A percentile compares a stretch with the other conserved stretches of the same genome.
Evolutionary conservation across 495 filamentous ascomycete genomes (phyloP).

Genomic region (Podospora conica): DNA sequence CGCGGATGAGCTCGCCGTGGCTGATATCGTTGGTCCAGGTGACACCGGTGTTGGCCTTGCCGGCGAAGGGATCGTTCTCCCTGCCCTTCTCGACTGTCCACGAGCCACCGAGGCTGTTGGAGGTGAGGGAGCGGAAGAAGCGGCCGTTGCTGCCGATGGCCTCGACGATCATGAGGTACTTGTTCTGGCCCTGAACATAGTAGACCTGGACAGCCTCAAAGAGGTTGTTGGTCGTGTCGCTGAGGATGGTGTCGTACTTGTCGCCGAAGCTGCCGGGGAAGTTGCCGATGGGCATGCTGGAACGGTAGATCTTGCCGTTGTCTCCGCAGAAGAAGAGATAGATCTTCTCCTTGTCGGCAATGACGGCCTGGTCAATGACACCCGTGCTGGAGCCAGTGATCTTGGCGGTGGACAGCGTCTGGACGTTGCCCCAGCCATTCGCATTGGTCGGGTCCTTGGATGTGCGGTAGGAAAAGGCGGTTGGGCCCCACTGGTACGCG

Average conservation of each 20-base stretch:
- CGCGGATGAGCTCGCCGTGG: constrained; percentile 55
- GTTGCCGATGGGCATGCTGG: constrained; percentile 51
- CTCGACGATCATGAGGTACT: constrained; percentile 62
- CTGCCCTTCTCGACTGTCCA: constrained; percentile 50
- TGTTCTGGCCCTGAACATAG: constrained; percentile 45
- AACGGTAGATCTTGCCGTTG: constrained; percentile 58
- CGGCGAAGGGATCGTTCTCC: constrained; percentile 53
- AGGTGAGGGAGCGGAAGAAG: constrained; percentile 60
- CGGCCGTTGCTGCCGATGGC: constrained; percentile 50
- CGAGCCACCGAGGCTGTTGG: constrained; percentile 43
- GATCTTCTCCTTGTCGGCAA: constrained; percentile 52
- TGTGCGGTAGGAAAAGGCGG: constrained; percentile 53
- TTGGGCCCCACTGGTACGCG: constrained; percentile 55
- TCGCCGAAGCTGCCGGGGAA: constrained; percentile 57
- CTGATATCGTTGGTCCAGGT: constrained; percentile 62
- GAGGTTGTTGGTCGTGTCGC: constrained; percentile 47
- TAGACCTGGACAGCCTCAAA: constrained; percentile 63
- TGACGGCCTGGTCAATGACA: constrained; percentile 54
- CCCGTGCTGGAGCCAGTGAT: constrained; percentile 46
- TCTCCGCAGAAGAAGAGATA: constrained; percentile 63
- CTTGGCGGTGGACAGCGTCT: constrained; percentile 50
- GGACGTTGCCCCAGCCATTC: constrained; percentile 49
- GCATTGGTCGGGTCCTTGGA: constrained; percentile 51
- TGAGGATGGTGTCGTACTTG: constrained; percentile 41
- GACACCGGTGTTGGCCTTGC: constrained; percentile 55